Percentiles rank a stretch among this genome's conserved stretches.
These are phyloP conservation scores for Calonectria hongkongensis DNA, from an alignment of 2,329 filamentous ascomycete species.

Conservation along the genomic window DNA sequence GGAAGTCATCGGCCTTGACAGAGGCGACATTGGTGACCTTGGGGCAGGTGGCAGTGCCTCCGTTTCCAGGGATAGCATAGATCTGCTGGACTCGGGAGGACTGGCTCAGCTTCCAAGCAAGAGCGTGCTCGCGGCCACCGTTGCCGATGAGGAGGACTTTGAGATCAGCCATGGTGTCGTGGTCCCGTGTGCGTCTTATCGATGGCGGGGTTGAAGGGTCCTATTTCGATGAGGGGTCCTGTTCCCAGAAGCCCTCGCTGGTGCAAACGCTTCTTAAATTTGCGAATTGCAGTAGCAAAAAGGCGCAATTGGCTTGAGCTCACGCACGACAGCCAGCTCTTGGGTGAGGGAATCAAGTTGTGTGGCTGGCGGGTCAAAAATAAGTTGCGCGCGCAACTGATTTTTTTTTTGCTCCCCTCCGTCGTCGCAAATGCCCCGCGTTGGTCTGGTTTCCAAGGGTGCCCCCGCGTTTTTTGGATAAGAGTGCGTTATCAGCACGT, in stretches of 20 bases:
- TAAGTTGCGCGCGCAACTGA: conserved; percentile 30
- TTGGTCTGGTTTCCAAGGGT: conserved; percentile 15
- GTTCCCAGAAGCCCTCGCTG: conserved; percentile 24
- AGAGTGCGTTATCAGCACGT: conserved; percentile 46
- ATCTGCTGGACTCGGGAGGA: conserved; percentile 87
- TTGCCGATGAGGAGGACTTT: conserved; percentile 92
- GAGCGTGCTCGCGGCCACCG: conserved; percentile 94
- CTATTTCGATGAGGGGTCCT: conserved; percentile 35
- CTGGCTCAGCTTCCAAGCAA: conserved; percentile 94
- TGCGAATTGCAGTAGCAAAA: not conserved
- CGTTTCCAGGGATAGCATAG: conserved; percentile 85
- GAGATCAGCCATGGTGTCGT: conserved; percentile 63
- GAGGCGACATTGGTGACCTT: conserved; percentile 83
- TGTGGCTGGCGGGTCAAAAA: conserved; percentile 39
- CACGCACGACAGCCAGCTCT: conserved; percentile 49
- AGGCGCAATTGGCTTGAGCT: conserved; percentile 45
- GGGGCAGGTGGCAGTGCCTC: conserved; percentile 83
- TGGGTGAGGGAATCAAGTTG: conserved; percentile 29
- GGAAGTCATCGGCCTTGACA: conserved; percentile 85
- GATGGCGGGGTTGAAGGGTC: conserved; percentile 35
- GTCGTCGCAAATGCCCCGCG: conserved; percentile 41
- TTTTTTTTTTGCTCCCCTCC: conserved; percentile 34
- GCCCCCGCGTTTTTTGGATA: conserved; percentile 43
- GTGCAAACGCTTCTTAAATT: conserved; percentile 13
- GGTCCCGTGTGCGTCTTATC: conserved; percentile 24